Evolutionary conservation across 345 rosid species (phyloP).

Genomic region (Eutrema heterophyllum): DNA sequence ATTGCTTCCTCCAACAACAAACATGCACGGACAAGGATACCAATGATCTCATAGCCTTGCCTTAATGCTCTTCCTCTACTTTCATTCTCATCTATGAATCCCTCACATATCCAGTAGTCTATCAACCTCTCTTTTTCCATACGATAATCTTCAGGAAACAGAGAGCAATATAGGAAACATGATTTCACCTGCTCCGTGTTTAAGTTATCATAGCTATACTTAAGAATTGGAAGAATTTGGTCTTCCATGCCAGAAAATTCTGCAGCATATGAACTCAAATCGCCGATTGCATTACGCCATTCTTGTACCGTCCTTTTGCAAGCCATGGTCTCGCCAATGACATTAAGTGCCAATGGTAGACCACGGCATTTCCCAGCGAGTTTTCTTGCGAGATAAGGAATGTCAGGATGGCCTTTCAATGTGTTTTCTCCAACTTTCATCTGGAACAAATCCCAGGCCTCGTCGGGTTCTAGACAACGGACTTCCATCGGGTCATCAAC

Average conservation of each 20-base stretch:
- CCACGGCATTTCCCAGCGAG: neutral
- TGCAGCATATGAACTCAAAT: neutral
- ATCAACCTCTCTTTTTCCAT: neutral
- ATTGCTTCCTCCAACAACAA: neutral
- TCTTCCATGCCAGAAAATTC: neutral
- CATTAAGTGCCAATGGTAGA: neutral
- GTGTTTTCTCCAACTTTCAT: neutral
- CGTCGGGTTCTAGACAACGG: neutral
- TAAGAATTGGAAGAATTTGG: neutral
- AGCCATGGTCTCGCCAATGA: neutral
- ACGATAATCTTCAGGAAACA: neutral
- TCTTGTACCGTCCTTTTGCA: neutral
- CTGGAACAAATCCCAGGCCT: neutral
- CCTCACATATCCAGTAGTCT: neutral
- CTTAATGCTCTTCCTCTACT: neutral
- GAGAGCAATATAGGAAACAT: neutral
- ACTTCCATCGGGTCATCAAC: neutral
- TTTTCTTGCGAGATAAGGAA: neutral
- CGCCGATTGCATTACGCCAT: neutral
- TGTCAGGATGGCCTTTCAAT: neutral
- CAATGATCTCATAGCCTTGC: constrained; percentile 24
- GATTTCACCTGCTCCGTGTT: neutral
- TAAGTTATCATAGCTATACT: neutral
- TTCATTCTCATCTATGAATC: neutral
- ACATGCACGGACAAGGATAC: constrained; percentile 9